Evolutionary conservation across 1,139 yeast genomes (phyloP).

Genomic region (Blastobotrys petasosporus): DNA sequence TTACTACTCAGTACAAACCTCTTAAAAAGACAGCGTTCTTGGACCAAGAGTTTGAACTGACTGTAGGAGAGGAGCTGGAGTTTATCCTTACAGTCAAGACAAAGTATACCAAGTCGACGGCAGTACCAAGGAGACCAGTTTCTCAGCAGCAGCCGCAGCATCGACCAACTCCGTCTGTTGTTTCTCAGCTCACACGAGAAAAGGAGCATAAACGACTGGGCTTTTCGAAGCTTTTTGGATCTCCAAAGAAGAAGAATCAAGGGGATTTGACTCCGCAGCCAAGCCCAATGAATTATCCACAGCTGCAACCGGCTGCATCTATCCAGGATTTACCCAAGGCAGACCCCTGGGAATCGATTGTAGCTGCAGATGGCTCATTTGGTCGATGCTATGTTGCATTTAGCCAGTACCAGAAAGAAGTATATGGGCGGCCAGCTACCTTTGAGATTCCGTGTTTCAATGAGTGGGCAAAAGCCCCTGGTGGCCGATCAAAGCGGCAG

Average conservation of each 20-base stretch:
- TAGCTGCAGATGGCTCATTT: constrained; percentile 85
- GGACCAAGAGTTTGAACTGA: constrained; percentile 79
- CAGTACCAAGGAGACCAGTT: constrained; percentile 33
- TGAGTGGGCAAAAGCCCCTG: constrained; percentile 60
- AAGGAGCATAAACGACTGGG: constrained; percentile 4
- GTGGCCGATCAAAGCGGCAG: constrained; percentile 34
- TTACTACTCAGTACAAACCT: constrained; percentile 61
- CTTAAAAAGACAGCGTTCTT: constrained; percentile 43
- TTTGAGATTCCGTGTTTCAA: constrained; percentile 62
- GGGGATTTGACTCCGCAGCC: constrained; percentile 5
- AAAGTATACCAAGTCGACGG: constrained; percentile 45
- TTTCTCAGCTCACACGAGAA: constrained; percentile 7
- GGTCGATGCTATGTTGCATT: constrained; percentile 68
- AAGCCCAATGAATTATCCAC: constrained; percentile 7
- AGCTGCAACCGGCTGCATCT: constrained; percentile 10
- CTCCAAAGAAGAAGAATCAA: constrained; percentile 14
- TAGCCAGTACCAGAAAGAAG: constrained; percentile 49
- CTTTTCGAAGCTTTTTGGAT: constrained; percentile 20
- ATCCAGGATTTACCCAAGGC: constrained; percentile 5
- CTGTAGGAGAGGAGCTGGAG: constrained; percentile 60
- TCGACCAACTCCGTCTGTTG: constrained; percentile 13
- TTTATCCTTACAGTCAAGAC: constrained; percentile 69
- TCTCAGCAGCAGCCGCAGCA: constrained; percentile 13
- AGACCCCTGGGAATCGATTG: constrained; percentile 26
- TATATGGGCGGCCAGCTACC: constrained; percentile 48